A percentile compares a stretch with the other conserved stretches of the same genome.
Evolutionary conservation across 495 filamentous ascomycete species (phyloP).

Genomic region (Staphylotrichum tortipilum): DNA sequence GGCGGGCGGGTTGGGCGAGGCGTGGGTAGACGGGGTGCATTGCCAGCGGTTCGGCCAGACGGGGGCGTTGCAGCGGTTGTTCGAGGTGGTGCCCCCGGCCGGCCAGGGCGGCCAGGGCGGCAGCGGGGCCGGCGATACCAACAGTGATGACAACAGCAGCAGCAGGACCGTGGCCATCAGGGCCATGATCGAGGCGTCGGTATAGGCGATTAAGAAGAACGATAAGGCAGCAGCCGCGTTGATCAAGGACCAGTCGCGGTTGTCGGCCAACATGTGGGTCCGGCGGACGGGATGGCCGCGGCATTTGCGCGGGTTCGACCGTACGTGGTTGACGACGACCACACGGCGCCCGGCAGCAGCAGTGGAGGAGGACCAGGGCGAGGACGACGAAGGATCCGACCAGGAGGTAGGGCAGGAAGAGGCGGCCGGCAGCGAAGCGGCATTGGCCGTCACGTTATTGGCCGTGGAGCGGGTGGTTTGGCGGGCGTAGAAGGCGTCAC

Average conservation of each 20-base stretch:
- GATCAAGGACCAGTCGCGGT: neutral
- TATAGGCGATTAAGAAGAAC: neutral
- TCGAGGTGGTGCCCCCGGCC: neutral
- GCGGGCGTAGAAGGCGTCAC: neutral
- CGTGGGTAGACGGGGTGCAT: neutral
- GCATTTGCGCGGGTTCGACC: neutral
- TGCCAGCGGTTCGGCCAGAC: neutral
- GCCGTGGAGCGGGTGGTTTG: neutral
- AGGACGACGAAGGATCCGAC: neutral
- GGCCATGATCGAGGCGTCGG: neutral
- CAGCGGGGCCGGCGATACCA: neutral
- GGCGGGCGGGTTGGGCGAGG: neutral
- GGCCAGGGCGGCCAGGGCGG: too few species aligned
- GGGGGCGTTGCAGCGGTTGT: neutral
- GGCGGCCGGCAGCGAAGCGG: neutral
- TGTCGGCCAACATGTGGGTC: neutral
- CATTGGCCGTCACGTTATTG: neutral
- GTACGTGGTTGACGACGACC: neutral
- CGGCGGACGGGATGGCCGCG: neutral
- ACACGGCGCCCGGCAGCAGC: neutral
- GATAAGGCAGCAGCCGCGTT: neutral
- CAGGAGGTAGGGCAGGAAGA: neutral
- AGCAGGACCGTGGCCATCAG: neutral
- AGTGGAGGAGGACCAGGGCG: neutral
- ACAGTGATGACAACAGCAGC: neutral